phyloP scores from a whole-genome alignment of 208 protist species.

The Trypanosoma brucei region DNA sequence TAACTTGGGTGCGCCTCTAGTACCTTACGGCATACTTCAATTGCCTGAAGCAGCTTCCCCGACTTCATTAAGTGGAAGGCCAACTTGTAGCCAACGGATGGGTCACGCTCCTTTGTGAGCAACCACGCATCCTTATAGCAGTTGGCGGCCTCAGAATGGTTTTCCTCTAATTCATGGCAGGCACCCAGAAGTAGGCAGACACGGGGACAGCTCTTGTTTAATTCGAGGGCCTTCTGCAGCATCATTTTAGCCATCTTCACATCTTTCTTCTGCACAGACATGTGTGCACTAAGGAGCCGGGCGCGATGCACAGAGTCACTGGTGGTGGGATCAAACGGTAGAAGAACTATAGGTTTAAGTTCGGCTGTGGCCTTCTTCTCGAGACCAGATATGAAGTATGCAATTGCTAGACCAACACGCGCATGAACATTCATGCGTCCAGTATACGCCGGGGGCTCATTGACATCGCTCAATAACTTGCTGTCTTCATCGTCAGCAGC shows the following conservation, averaged over 20 bases:
- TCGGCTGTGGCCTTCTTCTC: slow-evolving; percentile 78
- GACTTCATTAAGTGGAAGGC: slow-evolving; percentile 96
- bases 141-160: slow-evolving; percentile 87
- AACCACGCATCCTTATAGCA: slow-evolving; percentile 94
- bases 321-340: slow-evolving; percentile 27
- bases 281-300: slow-evolving; percentile 83
- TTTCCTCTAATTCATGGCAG: slow-evolving; percentile 83
- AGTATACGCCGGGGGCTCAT: slow-evolving; percentile 13
- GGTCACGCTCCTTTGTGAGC: slow-evolving; percentile 77
- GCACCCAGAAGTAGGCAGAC: slow-evolving; percentile 87
- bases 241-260: slow-evolving; percentile 69
- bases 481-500: slow-evolving; percentile 45
- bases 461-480: slow-evolving; percentile 30
- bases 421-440: slow-evolving; percentile 48
- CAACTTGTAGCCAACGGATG: slow-evolving; percentile 93
- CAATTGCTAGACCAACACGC: slow-evolving; percentile 75
- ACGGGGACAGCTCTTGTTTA: slow-evolving; percentile 72
- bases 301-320: slow-evolving; percentile 63
- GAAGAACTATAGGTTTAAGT: slow-evolving; percentile 62
- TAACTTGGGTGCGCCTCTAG: slow-evolving; percentile 83
- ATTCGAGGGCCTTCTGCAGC: slow-evolving; percentile 53
- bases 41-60: slow-evolving; percentile 86
- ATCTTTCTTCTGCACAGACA: slow-evolving; percentile 78
- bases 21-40: slow-evolving; percentile 93
- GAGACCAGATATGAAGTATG: slow-evolving; percentile 41